Percentiles rank a stretch among this genome's conserved stretches.
Conservation (phyloP, 768 basidiomycete species). For the Podaxis rugospora region DNA sequence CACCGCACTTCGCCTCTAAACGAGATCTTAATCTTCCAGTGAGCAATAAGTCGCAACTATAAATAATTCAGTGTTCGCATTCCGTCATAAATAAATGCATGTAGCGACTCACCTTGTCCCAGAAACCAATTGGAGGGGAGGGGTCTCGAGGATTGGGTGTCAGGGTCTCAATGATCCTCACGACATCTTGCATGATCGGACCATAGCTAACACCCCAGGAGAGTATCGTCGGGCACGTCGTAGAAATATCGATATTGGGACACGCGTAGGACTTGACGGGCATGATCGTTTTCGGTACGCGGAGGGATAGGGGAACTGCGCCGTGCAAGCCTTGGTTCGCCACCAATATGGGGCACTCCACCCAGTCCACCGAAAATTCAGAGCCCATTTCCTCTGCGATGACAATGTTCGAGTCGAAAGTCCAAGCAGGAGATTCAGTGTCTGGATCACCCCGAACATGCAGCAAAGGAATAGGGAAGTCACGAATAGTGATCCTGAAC, state of each 20-base stretch:
- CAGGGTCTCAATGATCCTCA: conserved; percentile 77
- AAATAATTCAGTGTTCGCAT: conserved; percentile 1
- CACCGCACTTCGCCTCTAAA: conserved; percentile 72
- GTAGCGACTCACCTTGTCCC: conserved; percentile 74
- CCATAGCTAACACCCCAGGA: conserved; percentile 89
- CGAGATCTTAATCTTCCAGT: conserved; percentile 69
- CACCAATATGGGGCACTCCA: conserved; percentile 63
- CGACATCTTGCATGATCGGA: conserved; percentile 82
- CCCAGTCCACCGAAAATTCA: conserved; percentile 63
- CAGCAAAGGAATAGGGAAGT: conserved; percentile 87
- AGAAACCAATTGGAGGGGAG: conserved; percentile 84
- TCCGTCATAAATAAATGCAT: background rate
- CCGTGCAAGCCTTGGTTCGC: conserved; percentile 46
- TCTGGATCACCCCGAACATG: conserved; percentile 22
- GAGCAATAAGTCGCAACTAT: conserved; percentile 73
- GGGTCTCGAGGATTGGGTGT: conserved; percentile 74
- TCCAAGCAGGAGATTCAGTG: conserved; percentile 40
- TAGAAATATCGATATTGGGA: conserved; percentile 65
- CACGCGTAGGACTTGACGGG: conserved; percentile 90
- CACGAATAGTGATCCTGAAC: conserved; percentile 65
- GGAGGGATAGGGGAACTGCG: conserved; percentile 49
- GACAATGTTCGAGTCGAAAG: conserved; percentile 74
- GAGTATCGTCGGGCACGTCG: conserved; percentile 63
- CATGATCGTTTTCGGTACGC: conserved; percentile 89
- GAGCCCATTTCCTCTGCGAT: conserved; percentile 85